Evolutionary conservation across 2,329 filamentous ascomycete species (phyloP), one percentile per base, ranked within the genome.

Genomic region (Thelonectria discophora): DNA sequence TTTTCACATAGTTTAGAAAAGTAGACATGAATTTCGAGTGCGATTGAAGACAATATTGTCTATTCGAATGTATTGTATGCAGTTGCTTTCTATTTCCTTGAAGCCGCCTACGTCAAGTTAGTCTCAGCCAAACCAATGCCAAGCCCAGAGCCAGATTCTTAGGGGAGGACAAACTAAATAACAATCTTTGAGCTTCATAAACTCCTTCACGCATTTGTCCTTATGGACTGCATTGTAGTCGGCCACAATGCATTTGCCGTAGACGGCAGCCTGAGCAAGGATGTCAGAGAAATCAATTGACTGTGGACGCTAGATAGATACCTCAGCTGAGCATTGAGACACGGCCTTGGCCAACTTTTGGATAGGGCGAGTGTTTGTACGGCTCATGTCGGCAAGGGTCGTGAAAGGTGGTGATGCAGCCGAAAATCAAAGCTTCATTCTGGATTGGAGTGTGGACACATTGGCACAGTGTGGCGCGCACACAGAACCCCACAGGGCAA

Each of bases 171-270:
- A 71, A 82, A 97, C 94, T 73, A 96, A 73, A 74, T 93, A 97
- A 74, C 94, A 98, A 68, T 97, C 84, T 76, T 97, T 97, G 50
- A 98, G 77, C 67, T 81, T 88, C 77, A 95, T 81, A 69, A 99
- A 98, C 73, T 97, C 93, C 60, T 87, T 88, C 5, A 84, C 83
- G 73, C 95, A 99, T 82, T 95, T 95, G 74, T 97, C 92, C 74
- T 97, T 97, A 70, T 93, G 86, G 3, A 97, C 87, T 4, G 93
- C 87, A 74, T 94, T 94, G 79, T 97, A 98, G 74, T 98, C 94
- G 40, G 88, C 87, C 52, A 94, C 86, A 66, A 99, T 89, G 75
- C 95, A 99, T 82, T 93, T 94, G 68, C 94, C 95, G 73, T 98
- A 99, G 12, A 86, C 82, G 3, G 92, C 84, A 54, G 92, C 90